Conservation (phyloP, 306 rosid genomes). For the Trifolium fragiferum region DNA sequence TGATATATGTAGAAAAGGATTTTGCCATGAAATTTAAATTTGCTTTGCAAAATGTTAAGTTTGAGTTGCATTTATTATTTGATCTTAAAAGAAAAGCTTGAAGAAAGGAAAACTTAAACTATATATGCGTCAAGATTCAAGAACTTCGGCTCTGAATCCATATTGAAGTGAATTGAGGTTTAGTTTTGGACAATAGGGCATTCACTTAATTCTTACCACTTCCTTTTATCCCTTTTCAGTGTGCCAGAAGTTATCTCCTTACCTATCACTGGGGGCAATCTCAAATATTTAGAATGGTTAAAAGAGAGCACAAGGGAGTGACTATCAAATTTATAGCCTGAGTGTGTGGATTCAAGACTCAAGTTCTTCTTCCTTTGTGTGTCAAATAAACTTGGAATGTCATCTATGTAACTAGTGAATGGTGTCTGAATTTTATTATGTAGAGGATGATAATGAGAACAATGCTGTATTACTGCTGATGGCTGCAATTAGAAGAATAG, state of each 20-base stretch:
- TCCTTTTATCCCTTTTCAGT: slow-evolving; percentile 52
- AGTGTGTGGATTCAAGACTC: slow-evolving; percentile 16
- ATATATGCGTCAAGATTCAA: slow-evolving; percentile 8
- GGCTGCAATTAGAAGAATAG: slow-evolving; percentile 15
- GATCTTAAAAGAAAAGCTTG: slow-evolving; percentile 28
- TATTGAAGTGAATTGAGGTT: slow-evolving; percentile 24
- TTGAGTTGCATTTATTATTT: slow-evolving; percentile 12
- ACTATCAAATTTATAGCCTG: slow-evolving; percentile 42
- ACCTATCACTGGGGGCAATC: slow-evolving; percentile 85
- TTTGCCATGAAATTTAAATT: slow-evolving; percentile 17
- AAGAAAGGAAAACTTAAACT: slow-evolving; percentile 21
- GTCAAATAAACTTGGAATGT: slow-evolving; percentile 36
- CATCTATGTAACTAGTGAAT: slow-evolving; percentile 34
- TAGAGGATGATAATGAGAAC: slow-evolving; percentile 16
- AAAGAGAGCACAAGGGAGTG: slow-evolving; percentile 89
- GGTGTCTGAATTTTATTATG: slow-evolving; percentile 12
- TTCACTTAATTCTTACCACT: slow-evolving; percentile 23
- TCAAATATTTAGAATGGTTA: slow-evolving; percentile 79
- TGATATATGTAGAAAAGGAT: slow-evolving; percentile 10
- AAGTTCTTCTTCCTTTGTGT: slow-evolving; percentile 25
- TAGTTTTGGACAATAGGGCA: not conserved
- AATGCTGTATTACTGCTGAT: not conserved
- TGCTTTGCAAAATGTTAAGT: slow-evolving; percentile 3
- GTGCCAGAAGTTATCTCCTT: slow-evolving; percentile 95
- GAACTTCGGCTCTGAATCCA: slow-evolving; percentile 11